Base-by-base conservation (phyloP, 2,329 filamentous ascomycete genomes). In the Trichoderma endophyticum region DNA sequence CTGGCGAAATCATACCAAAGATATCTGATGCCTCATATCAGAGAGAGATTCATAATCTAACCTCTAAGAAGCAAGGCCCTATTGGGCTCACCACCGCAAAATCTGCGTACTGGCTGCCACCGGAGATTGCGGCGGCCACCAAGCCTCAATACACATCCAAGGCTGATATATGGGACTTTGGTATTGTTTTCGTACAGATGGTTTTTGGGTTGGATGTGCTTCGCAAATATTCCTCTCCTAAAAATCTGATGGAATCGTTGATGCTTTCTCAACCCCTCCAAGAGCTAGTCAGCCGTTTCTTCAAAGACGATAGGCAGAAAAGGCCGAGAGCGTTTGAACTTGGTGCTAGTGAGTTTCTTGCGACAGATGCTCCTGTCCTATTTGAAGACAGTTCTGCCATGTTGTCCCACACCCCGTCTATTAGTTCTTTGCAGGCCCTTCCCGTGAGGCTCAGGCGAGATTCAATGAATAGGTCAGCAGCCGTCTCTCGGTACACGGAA, bases 121-220 rank as follows among this genome's bases (percentile, higher is more conserved):
- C 94, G 1, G 94, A 97, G 81, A 86, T 94, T 65, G 87, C 88
- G 34, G 87, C 84, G 61, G 86, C 85, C 1, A 88, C 87, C 72
- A 91, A 88, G 32, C 86, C 86, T 34, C 85, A 92, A 80, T 86
- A 91, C 82, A 90, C 88, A 1, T 88, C 88, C 77, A 97, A 97
- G 80, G 93, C 94, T 0, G 96, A 98, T 79, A 89, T 98, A 9
- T 99, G 96, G 96, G 93, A 98, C 75, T 90, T 99, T 77, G 96
- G 96, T 5, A 89, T 98, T 34, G 88, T 98, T 6, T 93, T 98
- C 76, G 82, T 97, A 51, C 95, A 99, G 80, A 98, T 98, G 94
- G 88, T 96, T 4, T 95, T 98, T 79, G 96, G 96, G 2, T 85
- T 94, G 39, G 90, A 94, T 75, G 88, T 94, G 7, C 85, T 92